These are phyloP conservation scores for Avena insularis DNA, from an alignment of 176 grass and related monocot species.

Conservation along the genomic window DNA sequence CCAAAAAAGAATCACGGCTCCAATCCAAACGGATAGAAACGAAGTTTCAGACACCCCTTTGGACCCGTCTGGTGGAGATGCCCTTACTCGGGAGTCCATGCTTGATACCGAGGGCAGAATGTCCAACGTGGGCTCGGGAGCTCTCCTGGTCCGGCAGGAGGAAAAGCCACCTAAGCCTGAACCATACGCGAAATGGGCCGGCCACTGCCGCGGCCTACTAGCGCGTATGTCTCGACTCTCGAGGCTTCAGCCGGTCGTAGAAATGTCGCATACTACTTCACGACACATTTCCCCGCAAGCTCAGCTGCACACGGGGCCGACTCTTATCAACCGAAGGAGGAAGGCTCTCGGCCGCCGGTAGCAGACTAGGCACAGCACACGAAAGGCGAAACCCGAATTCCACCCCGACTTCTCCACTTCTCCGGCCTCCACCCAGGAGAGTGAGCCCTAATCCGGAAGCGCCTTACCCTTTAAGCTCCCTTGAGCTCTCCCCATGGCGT, in stretches of 20 bases:
- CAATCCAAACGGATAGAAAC: too few species aligned
- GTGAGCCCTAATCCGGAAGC: slow-evolving; percentile 1
- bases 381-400: slow-evolving; percentile 42
- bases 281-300: background rate
- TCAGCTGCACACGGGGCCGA: background rate
- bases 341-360: background rate
- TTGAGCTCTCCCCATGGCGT: slow-evolving; percentile 49
- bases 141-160: too few species aligned
- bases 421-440: slow-evolving; percentile 16
- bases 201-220: background rate
- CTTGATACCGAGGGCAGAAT: background rate
- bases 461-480: background rate
- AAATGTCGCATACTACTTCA: background rate
- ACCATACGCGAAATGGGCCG: background rate
- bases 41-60: too few species aligned
- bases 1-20: too few species aligned
- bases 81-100: too few species aligned
- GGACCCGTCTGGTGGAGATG: too few species aligned
- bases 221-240: too few species aligned
- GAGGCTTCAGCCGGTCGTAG: background rate
- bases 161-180: too few species aligned
- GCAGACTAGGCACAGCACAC: background rate
- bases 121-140: too few species aligned
- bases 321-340: too few species aligned
- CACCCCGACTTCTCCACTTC: slow-evolving; percentile 35